Evolutionary conservation across 1,139 yeast genomes (phyloP).

Genomic region (Zhuliangozyma parablackwelliae): DNA sequence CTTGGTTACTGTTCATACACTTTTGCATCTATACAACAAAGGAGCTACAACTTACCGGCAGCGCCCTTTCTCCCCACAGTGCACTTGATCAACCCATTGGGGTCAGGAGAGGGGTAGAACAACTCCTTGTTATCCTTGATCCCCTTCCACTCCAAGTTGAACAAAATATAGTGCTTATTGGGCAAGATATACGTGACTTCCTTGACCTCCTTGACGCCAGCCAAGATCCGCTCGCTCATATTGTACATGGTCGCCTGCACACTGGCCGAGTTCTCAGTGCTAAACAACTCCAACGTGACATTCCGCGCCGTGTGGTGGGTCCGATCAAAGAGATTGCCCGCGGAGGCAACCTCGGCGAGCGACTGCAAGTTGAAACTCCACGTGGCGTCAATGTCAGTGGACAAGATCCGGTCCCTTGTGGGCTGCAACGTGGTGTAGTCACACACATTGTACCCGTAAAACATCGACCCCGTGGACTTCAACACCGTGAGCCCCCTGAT

Average conservation of each 20-base stretch:
- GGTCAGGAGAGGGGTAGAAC: conserved; percentile 87
- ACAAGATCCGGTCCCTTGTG: conserved; percentile 76
- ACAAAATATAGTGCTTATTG: conserved; percentile 83
- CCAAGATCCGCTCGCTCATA: conserved; percentile 73
- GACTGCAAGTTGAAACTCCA: conserved; percentile 65
- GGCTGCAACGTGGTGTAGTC: conserved; percentile 86
- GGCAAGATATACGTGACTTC: conserved; percentile 74
- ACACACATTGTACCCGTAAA: conserved; percentile 79
- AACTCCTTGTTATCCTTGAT: conserved; percentile 73
- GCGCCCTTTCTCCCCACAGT: conserved; percentile 63
- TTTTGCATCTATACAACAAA: background rate
- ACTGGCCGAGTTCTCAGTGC: conserved; percentile 80
- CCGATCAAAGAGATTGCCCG: conserved; percentile 53
- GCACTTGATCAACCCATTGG: conserved; percentile 84
- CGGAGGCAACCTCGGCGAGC: conserved; percentile 45
- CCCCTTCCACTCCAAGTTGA: conserved; percentile 82
- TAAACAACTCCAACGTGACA: conserved; percentile 72
- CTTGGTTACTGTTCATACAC: background rate
- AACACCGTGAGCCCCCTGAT: conserved; percentile 81
- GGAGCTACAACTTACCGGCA: conserved; percentile 26
- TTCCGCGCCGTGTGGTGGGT: conserved; percentile 59
- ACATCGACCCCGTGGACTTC: conserved; percentile 92
- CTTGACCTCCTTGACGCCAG: conserved; percentile 49
- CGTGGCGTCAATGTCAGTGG: conserved; percentile 77
- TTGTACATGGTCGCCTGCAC: conserved; percentile 96